These are phyloP conservation scores for Fusarium xylarioides DNA, from an alignment of 2,329 filamentous ascomycete genomes.

Conservation along the genomic window DNA sequence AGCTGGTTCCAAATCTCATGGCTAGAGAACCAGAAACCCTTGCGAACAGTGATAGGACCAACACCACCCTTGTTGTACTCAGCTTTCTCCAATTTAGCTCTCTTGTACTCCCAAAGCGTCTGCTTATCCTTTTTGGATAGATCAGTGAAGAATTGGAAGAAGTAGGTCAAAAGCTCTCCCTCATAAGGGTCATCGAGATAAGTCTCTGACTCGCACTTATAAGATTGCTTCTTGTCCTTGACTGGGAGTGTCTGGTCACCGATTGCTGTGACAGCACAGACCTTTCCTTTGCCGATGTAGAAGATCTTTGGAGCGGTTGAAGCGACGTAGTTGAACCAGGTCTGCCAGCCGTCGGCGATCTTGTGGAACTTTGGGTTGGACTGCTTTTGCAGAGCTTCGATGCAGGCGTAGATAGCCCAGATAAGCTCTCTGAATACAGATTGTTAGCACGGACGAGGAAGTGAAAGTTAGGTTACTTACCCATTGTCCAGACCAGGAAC, in stretches of 20 bases:
- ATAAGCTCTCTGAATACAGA: constrained; percentile 46
- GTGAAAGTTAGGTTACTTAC: constrained; percentile 17
- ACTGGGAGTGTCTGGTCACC: constrained; percentile 47
- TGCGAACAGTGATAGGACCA: constrained; percentile 53
- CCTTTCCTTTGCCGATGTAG: constrained; percentile 49
- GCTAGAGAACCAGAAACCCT: constrained; percentile 54
- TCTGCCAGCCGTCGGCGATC: constrained; percentile 49
- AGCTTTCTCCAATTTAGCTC: constrained; percentile 48
- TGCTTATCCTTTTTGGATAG: constrained; percentile 47
- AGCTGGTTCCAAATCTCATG: constrained; percentile 55
- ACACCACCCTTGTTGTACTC: constrained; percentile 50
- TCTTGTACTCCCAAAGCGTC: constrained; percentile 51
- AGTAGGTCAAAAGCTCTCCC: constrained; percentile 54
- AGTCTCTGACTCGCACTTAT: constrained; percentile 48
- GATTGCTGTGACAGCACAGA: constrained; percentile 52
- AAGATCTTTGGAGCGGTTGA: constrained; percentile 50
- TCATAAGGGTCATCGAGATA: constrained; percentile 55
- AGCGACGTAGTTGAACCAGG: constrained; percentile 53
- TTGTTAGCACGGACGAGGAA: neutral
- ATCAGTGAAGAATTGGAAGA: constrained; percentile 51
- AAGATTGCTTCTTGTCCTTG: constrained; percentile 42
- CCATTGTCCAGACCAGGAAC: constrained; percentile 54
- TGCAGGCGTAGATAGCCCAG: constrained; percentile 54
- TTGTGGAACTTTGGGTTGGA: constrained; percentile 31
- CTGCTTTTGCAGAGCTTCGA: constrained; percentile 49